Conservation (phyloP, 2,329 filamentous ascomycete genomes). For the Mycogone perniciosa region DNA sequence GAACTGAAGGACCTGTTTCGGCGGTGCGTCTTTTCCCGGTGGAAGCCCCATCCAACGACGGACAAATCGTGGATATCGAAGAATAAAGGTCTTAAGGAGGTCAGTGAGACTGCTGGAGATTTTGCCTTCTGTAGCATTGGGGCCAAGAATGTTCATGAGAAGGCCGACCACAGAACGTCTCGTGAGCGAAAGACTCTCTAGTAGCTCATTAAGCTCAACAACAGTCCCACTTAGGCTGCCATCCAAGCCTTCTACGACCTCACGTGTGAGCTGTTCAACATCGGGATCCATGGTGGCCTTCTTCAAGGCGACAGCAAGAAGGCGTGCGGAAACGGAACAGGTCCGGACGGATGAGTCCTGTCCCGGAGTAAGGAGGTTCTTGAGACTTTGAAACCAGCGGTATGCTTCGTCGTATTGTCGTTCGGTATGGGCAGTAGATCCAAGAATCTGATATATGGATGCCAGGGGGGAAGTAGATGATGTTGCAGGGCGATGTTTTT, state of each 20-base stretch:
- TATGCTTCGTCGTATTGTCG: conserved; percentile 44
- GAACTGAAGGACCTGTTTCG: conserved; percentile 55
- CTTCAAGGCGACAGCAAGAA: conserved; percentile 50
- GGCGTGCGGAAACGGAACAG: conserved; percentile 48
- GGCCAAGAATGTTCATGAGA: conserved; percentile 29
- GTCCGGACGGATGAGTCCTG: conserved; percentile 42
- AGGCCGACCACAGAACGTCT: conserved; percentile 49
- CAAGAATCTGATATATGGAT: conserved; percentile 47
- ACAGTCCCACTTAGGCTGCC: conserved; percentile 53
- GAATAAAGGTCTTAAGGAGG: conserved; percentile 50
- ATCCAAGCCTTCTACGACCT: conserved; percentile 50
- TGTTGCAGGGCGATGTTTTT: conserved; percentile 28
- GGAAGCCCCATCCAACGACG: conserved; percentile 56
- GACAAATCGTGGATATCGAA: conserved; percentile 54
- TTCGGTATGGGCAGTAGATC: conserved; percentile 41
- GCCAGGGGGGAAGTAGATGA: conserved; percentile 39
- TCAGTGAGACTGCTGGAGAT: conserved; percentile 20
- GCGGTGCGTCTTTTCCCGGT: conserved; percentile 42
- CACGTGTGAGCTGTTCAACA: conserved; percentile 37
- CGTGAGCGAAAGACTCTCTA: conserved; percentile 49
- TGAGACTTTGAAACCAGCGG: conserved; percentile 47
- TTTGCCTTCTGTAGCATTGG: conserved; percentile 11
- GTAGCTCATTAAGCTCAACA: conserved; percentile 54
- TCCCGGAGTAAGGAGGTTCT: conserved; percentile 28
- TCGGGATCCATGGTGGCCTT: conserved; percentile 29